phyloP scores from a whole-genome alignment of 345 rosid genomes.

The Eucalyptus decipiens region DNA sequence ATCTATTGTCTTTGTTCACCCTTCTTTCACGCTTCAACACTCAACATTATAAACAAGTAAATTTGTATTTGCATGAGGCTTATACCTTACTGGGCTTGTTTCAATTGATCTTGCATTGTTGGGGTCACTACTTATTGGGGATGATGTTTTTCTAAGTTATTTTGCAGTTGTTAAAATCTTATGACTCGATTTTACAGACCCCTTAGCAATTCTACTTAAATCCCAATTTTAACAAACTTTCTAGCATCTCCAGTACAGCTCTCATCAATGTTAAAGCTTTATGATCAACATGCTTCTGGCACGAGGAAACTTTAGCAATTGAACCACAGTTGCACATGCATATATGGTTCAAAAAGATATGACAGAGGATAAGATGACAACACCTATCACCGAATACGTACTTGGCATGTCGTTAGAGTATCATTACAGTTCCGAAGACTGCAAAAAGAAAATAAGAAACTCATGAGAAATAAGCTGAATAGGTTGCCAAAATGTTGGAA shows the following conservation, averaged over 20 bases:
- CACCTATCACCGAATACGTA: slow-evolving; percentile 9
- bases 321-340: neutral
- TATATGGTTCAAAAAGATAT: neutral
- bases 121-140: neutral
- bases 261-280: neutral
- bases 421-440: slow-evolving; percentile 76
- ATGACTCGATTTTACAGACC: neutral
- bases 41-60: neutral
- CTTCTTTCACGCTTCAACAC: neutral
- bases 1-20: neutral
- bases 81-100: neutral
- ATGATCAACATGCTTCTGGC: neutral
- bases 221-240: neutral
- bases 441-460: neutral
- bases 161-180: neutral
- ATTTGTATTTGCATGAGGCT: neutral
- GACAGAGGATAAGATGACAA: neutral
- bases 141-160: neutral
- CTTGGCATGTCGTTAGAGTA: slow-evolving; percentile 65
- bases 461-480: neutral
- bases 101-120: neutral
- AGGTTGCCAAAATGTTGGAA: neutral
- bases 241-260: neutral
- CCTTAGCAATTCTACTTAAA: neutral
- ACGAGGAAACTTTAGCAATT: neutral